Evolutionary conservation across 257 asterid species (phyloP).

Genomic region (Oldenlandia corymbosa): DNA sequence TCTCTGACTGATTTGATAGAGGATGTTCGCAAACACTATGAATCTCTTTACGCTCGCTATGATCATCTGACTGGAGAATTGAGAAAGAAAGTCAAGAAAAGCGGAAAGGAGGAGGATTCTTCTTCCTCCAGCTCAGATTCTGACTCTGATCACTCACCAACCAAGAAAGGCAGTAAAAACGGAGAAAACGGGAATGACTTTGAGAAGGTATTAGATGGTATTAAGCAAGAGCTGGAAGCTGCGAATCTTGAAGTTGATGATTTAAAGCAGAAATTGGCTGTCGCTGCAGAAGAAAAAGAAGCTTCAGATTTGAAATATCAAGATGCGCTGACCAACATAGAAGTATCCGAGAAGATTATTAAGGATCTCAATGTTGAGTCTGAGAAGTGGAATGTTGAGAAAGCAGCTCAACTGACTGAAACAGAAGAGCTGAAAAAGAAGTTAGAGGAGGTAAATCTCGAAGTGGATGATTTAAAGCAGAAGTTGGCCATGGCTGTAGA

Average conservation of each 20-base stretch:
- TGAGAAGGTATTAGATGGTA: constrained; percentile 25
- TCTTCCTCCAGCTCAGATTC: constrained; percentile 74
- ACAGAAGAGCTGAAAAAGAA: constrained; percentile 35
- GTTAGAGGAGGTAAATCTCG: constrained; percentile 44
- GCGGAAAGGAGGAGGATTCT: constrained; percentile 34
- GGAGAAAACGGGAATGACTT: constrained; percentile 33
- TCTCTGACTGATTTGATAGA: constrained; percentile 44
- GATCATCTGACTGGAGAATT: constrained; percentile 74
- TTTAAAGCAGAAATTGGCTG: constrained; percentile 41
- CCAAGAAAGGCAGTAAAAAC: constrained; percentile 41
- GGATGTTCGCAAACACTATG: constrained; percentile 63
- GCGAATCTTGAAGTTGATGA: constrained; percentile 60
- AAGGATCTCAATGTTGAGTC: constrained; percentile 37
- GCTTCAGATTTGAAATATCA: constrained; percentile 37
- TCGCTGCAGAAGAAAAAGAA: constrained; percentile 51
- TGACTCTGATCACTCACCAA: constrained; percentile 52
- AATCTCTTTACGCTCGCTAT: constrained; percentile 60
- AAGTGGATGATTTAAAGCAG: constrained; percentile 49
- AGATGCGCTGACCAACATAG: constrained; percentile 33
- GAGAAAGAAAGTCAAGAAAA: constrained; percentile 44
- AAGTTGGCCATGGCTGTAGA: constrained; percentile 37
- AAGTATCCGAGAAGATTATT: constrained; percentile 44
- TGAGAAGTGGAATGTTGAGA: constrained; percentile 40
- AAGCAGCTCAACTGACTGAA: constrained; percentile 34
- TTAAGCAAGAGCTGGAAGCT: constrained; percentile 46